Evolutionary conservation across 805 yeast genomes (phyloP), one percentile per base, ranked within the genome.

Genomic region (Candida parachauliodes): DNA sequence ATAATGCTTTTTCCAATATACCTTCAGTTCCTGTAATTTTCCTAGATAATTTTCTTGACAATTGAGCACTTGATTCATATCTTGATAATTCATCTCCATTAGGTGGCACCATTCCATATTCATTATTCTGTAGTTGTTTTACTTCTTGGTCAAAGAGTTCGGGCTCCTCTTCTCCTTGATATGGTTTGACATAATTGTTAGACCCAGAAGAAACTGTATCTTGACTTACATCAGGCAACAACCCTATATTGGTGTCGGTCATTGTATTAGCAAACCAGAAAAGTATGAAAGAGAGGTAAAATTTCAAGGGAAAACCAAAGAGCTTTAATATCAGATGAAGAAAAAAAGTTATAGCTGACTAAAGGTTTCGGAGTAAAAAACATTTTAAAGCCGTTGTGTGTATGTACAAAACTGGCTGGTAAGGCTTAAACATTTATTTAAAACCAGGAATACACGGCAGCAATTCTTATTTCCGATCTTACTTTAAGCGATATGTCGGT

Each of bases 11-110:
- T 32, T 43, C 48, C 24, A 58, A 46, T 17, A 61, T 43, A 19
- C 52, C 50, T 10, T 55, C 62, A 15, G 55, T 51, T 19, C 57
- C 59, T 5, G 63, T 52, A 27, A 60, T 40, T 36, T 53, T 40
- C 37, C 59, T 45, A 21, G 54, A 48, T 17, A 52, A 36, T 11
- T 47, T 42, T 38, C 54, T 40, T 11, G 62, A 46, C 4, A 51
- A 48, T 4, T 43, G 34, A 11, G 43, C 54, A 39, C 48, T 48
- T 18, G 55, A 39, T 32, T 56, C 61, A 30, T 50, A 48, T 28
- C 60, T 42, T 17, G 50, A 32, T 31, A 57, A 40, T 31, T 55
- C 60, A 34, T 52, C 55, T 6, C 48, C 54, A 12, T 42, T 48
- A 2, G 39, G 45, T 7, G 39, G 44, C 20, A 34, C 15, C 9